These are phyloP conservation scores for Hansenula sp. DNA, from an alignment of 1,139 yeast genomes.

Conservation along the genomic window DNA sequence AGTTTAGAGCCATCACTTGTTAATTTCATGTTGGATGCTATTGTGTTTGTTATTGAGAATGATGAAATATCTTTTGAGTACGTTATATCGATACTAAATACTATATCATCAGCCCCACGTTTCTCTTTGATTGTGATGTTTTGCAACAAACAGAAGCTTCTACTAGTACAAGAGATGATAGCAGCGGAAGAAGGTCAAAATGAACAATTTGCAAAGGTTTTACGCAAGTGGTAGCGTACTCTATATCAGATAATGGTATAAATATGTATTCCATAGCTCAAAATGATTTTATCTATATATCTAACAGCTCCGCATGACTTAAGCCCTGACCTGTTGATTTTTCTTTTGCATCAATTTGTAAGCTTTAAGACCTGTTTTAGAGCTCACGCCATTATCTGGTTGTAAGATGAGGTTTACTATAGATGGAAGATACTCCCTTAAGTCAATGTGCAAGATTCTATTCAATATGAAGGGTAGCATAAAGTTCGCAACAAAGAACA, in stretches of 20 bases:
- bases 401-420: slow-evolving; percentile 35
- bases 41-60: slow-evolving; percentile 13
- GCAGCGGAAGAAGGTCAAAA: too few relatives aligned
- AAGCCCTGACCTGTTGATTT: background rate
- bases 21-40: slow-evolving; percentile 48
- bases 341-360: slow-evolving; percentile 12
- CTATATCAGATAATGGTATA: too few relatives aligned
- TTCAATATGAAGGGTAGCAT: slow-evolving; percentile 36
- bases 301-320: too few relatives aligned
- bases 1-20: slow-evolving; percentile 60
- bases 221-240: too few relatives aligned
- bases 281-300: too few relatives aligned
- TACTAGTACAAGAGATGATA: background rate
- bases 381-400: slow-evolving; percentile 30
- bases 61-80: background rate
- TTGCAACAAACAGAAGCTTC: slow-evolving; percentile 3
- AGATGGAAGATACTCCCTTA: slow-evolving; percentile 36
- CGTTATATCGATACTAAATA: slow-evolving; percentile 4
- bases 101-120: slow-evolving; percentile 11
- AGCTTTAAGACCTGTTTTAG: slow-evolving; percentile 37
- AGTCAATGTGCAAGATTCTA: slow-evolving; percentile 33
- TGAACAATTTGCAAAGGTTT: too few relatives aligned
- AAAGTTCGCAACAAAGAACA: slow-evolving; percentile 30
- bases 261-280: too few relatives aligned
- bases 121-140: slow-evolving; percentile 6